Conservation (phyloP, 495 filamentous ascomycete genomes). For the Penicillium nucicola region DNA sequence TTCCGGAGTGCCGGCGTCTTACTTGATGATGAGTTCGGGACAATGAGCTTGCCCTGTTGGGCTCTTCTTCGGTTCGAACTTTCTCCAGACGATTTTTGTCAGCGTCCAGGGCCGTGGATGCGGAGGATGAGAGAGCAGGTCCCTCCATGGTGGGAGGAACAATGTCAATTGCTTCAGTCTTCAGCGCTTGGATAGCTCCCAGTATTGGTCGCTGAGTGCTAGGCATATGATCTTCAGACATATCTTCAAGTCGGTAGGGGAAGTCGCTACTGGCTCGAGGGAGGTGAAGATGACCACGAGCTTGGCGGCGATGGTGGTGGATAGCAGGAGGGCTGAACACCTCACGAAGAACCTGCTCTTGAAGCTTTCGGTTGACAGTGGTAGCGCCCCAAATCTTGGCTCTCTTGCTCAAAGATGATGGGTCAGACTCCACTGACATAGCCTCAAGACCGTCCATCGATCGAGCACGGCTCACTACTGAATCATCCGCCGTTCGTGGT, state of each 20-base stretch:
- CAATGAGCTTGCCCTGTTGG: constrained; percentile 31
- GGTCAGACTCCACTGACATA: constrained; percentile 11
- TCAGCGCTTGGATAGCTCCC: constrained; percentile 12
- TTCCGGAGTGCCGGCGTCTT: constrained; percentile 72
- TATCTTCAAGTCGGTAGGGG: constrained; percentile 27
- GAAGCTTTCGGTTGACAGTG: constrained; percentile 80
- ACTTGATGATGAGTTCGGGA: constrained; percentile 25
- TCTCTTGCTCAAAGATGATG: constrained; percentile 33
- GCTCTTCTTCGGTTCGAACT: constrained; percentile 26
- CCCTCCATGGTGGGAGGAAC: constrained; percentile 20
- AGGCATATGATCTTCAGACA: constrained; percentile 31
- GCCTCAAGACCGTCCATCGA: constrained; percentile 16
- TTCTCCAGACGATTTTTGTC: constrained; percentile 34
- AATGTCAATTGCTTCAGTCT: constrained; percentile 32
- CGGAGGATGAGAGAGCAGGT: constrained; percentile 39
- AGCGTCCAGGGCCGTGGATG: constrained; percentile 39
- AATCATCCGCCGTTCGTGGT: constrained; percentile 27
- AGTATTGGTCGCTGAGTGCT: constrained; percentile 19
- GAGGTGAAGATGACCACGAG: constrained; percentile 58
- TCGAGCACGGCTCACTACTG: constrained; percentile 12
- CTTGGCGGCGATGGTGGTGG: constrained; percentile 60
- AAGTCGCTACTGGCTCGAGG: constrained; percentile 40
- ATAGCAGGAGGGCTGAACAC: constrained; percentile 86
- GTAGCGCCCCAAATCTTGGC: constrained; percentile 90
- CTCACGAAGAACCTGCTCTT: constrained; percentile 90